These are phyloP conservation scores for Fusarium sp. DNA, from an alignment of 2,329 filamentous ascomycete genomes.

Conservation along the genomic window DNA sequence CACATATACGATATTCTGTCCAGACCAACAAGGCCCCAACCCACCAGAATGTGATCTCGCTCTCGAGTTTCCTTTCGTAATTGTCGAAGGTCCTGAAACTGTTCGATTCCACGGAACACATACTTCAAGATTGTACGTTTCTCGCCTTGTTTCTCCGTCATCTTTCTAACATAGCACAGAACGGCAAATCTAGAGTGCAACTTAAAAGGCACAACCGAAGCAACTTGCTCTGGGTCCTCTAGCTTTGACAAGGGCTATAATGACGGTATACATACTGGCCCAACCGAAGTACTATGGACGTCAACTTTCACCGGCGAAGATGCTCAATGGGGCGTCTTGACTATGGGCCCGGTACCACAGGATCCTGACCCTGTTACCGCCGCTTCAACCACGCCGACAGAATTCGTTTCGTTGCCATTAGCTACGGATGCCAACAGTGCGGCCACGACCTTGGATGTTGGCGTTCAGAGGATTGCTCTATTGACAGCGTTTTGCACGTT, in stretches of 20 bases:
- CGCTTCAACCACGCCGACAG: conserved; percentile 34
- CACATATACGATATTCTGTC: conserved; percentile 62
- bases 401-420: conserved; percentile 29
- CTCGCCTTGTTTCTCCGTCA: neutral
- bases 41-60: conserved; percentile 57
- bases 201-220: conserved; percentile 55
- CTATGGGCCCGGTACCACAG: conserved; percentile 54
- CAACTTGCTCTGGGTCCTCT: conserved; percentile 62
- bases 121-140: conserved; percentile 56
- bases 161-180: conserved; percentile 44
- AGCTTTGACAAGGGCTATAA: conserved; percentile 55
- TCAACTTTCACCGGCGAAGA: conserved; percentile 56
- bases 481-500: conserved; percentile 7
- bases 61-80: conserved; percentile 59
- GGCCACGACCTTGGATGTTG: neutral
- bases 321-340: conserved; percentile 59
- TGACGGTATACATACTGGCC: conserved; percentile 54
- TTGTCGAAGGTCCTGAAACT: conserved; percentile 59
- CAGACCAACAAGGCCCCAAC: conserved; percentile 53
- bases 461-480: neutral
- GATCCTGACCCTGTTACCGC: conserved; percentile 44
- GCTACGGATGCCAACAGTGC: conserved; percentile 25
- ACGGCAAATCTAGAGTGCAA: conserved; percentile 58
- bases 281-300: conserved; percentile 58
- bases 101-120: conserved; percentile 57